Base-by-base conservation (phyloP, 2,329 filamentous ascomycete genomes). In the Aspergillus floridensis region DNA sequence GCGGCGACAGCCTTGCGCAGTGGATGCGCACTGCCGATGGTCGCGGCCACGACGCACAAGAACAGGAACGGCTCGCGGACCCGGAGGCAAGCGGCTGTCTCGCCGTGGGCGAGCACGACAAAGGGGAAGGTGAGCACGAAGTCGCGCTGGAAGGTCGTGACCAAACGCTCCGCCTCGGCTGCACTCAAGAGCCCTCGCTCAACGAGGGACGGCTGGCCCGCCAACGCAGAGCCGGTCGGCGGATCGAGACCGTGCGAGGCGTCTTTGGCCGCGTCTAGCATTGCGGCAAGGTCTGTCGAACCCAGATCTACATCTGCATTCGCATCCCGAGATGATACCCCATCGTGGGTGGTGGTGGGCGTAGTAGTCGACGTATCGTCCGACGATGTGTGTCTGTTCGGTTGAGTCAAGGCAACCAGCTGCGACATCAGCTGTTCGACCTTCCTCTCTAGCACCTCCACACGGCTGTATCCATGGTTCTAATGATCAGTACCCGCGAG, bases 371-470 rank as follows among this genome's bases (percentile, higher is more conserved):
- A 53, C 51, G 53, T 56, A 56, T 48, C 44, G 55, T 48, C 44
- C 19, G 59, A 31, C 29, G 57, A 55, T 58, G 47, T 48, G 31
- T 63, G 60, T 19, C 44, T 59, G 35, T 62, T 66, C 58, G 11
- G 32, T 54, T 51, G 58, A 26, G 63, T 63, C 59, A 64, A 49
- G 21, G 46, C 56, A 48, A 46, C 57, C 47, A 65, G 60, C 51
- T 65, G 65, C 50, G 63, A 65, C 53, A 58, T 61, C 32, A 66
- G 29, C 54, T 65, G 65, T 44, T 65, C 64, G 56, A 67, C 61
- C 46, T 65, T 65, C 11, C 57, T 66, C 49, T 67, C 65, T 24
- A 67, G 56, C 19, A 65, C 16, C 52, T 62, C 61, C 19, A 68
- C 64, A 31, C 65, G 65, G 50, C 66, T 67, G 41, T 22, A 62